Percentiles rank a stretch among this genome's conserved stretches.
Evolutionary conservation across 169 alveolate genomes (phyloP).

Genomic region (Amoebophrya sp.): DNA sequence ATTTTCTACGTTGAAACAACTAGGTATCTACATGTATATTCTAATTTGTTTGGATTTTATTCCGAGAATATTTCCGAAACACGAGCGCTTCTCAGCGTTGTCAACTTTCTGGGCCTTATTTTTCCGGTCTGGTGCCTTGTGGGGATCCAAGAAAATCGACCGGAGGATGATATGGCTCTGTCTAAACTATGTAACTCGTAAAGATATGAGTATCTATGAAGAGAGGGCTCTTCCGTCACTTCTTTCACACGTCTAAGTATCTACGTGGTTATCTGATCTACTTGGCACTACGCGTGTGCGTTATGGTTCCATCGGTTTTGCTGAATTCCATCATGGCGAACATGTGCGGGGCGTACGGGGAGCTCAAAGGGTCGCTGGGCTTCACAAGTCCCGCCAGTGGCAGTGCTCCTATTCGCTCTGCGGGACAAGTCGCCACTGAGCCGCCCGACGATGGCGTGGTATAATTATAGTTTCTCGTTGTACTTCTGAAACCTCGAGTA

Average conservation of each 20-base stretch:
- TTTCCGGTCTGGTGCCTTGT: not conserved
- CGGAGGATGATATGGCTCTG: no score
- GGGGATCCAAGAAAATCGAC: not conserved
- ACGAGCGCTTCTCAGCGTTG: not conserved
- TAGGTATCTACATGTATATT: no score
- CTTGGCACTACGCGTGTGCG: not conserved
- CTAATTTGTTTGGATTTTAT: not conserved
- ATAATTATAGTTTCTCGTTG: no score
- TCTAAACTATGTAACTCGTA: no score
- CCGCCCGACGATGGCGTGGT: no score
- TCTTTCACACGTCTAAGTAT: no score
- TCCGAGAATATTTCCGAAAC: not conserved
- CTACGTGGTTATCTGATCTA: not conserved
- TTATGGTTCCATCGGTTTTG: not conserved
- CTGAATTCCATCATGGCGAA: not conserved
- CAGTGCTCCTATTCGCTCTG: no score
- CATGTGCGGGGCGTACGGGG: not conserved
- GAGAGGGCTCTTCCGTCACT: no score
- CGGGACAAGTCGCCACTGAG: no score
- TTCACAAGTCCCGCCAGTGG: not conserved
- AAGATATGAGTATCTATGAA: no score
- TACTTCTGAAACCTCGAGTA: no score
- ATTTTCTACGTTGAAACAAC: no score
- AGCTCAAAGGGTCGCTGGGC: not conserved
- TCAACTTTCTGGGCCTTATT: not conserved